Percentiles rank a stretch among this genome's conserved stretches.
Evolutionary conservation across 2,329 filamentous ascomycete species (phyloP).

Genomic region (Fusarium circinatum): DNA sequence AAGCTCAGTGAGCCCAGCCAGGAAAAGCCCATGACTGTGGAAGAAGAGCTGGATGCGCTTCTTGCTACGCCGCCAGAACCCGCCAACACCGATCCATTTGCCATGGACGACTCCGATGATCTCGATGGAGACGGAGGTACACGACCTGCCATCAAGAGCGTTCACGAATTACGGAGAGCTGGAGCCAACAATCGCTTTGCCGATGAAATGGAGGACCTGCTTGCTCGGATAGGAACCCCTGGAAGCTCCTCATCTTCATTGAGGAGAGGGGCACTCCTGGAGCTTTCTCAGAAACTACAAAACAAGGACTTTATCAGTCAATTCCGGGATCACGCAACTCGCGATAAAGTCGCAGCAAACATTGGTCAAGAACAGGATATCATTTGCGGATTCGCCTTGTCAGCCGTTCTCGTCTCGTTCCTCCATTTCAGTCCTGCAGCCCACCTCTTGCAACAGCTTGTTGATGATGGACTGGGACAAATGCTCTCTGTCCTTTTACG

Average conservation of each 20-base stretch:
- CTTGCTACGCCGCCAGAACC: conserved; percentile 38
- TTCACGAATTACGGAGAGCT: conserved; percentile 73
- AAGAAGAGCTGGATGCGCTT: conserved; percentile 39
- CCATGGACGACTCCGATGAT: conserved; percentile 44
- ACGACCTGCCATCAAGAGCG: conserved; percentile 66
- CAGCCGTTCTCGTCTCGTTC: conserved; percentile 72
- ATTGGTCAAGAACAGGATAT: conserved; percentile 69
- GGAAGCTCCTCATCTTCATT: conserved; percentile 59
- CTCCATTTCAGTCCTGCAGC: conserved; percentile 68
- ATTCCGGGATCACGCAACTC: conserved; percentile 79
- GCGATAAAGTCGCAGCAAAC: conserved; percentile 73
- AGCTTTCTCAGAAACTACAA: conserved; percentile 68
- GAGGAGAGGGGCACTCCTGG: conserved; percentile 67
- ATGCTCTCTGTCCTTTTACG: conserved; percentile 67
- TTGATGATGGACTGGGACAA: conserved; percentile 62
- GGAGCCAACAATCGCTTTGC: conserved; percentile 74
- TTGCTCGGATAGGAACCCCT: conserved; percentile 68
- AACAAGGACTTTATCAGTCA: conserved; percentile 72
- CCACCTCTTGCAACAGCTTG: conserved; percentile 67
- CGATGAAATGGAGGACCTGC: conserved; percentile 72
- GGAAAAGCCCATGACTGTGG: conserved; percentile 29
- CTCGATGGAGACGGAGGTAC: conserved; percentile 54
- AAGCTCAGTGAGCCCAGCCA: conserved; percentile 38
- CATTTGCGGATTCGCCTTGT: conserved; percentile 70
- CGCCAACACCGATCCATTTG: conserved; percentile 40